Conservation (phyloP, 306 rosid species). For the Coriaria nepalensis region DNA sequence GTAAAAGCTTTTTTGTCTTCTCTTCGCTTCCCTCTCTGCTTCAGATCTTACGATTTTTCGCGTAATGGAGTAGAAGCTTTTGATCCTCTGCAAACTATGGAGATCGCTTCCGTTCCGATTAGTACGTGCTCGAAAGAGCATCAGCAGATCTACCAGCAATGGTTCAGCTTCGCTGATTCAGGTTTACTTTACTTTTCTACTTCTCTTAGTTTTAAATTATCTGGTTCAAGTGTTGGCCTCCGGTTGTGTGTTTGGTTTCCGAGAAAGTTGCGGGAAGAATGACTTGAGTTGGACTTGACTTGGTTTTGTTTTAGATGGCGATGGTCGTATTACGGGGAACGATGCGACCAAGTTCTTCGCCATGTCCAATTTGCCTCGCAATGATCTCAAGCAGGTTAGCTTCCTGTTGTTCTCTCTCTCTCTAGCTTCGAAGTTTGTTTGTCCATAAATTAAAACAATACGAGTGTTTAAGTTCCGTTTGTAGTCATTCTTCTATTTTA, state of each 20-base stretch:
- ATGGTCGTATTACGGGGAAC: conserved; percentile 81
- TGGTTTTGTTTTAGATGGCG: conserved; percentile 40
- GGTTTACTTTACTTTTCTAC: conserved; percentile 22
- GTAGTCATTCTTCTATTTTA: no score
- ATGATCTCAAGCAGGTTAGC: conserved; percentile 75
- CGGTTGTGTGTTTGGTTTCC: neutral
- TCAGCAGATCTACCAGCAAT: conserved; percentile 47
- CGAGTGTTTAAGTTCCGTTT: neutral
- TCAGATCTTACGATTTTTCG: no score
- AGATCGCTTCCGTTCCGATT: conserved; percentile 37
- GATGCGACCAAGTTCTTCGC: conserved; percentile 71
- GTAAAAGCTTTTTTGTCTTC: neutral
- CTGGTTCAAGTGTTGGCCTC: conserved; percentile 2
- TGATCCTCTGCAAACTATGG: conserved; percentile 27
- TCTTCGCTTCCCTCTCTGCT: no score
- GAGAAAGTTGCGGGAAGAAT: neutral
- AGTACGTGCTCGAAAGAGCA: conserved; percentile 44
- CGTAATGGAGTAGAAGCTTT: neutral
- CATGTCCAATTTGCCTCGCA: conserved; percentile 58
- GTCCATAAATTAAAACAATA: neutral
- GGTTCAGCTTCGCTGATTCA: conserved; percentile 78
- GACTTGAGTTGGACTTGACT: neutral
- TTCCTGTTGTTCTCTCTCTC: conserved; percentile 3
- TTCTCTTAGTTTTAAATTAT: neutral
- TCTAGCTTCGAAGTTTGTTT: neutral